phyloP scores from a whole-genome alignment of 2,329 filamentous ascomycete genomes.

The Colletotrichum tanaceti region DNA sequence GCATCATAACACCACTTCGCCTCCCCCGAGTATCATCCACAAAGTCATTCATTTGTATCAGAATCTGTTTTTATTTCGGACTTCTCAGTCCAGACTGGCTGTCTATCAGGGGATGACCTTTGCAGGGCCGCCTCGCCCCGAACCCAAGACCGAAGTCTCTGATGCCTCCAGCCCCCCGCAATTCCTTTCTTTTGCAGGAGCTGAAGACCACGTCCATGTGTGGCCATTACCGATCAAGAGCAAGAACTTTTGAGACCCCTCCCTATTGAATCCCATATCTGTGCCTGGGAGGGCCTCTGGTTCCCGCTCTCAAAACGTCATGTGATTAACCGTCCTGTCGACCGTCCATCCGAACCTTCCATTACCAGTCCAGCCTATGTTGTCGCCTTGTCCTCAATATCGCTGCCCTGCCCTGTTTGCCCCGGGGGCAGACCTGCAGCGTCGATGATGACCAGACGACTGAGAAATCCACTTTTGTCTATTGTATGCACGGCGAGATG shows the following conservation, averaged over 20 bases:
- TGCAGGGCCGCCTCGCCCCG: slow-evolving; percentile 46
- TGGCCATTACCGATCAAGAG: slow-evolving; percentile 44
- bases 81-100: slow-evolving; percentile 57
- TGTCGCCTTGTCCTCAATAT: slow-evolving; percentile 44
- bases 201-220: slow-evolving; percentile 41
- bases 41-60: slow-evolving; percentile 33
- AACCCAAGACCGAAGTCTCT: slow-evolving; percentile 51
- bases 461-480: slow-evolving; percentile 77
- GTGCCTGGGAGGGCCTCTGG: slow-evolving; percentile 51
- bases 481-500: slow-evolving; percentile 56
- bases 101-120: slow-evolving; percentile 47
- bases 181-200: slow-evolving; percentile 39
- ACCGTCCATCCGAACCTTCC: slow-evolving; percentile 41
- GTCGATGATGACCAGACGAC: slow-evolving; percentile 62
- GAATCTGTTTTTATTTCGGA: slow-evolving; percentile 53
- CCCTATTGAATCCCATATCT: slow-evolving; percentile 51
- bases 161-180: slow-evolving; percentile 44
- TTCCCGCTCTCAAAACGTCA: slow-evolving; percentile 50
- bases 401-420: slow-evolving; percentile 44
- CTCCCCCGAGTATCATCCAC: background rate
- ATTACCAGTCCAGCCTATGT: slow-evolving; percentile 43
- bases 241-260: slow-evolving; percentile 45
- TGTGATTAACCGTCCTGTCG: slow-evolving; percentile 41
- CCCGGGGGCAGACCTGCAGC: slow-evolving; percentile 44
- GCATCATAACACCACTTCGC: background rate